These are phyloP conservation scores for Juglanconis sp. DNA, from an alignment of 2,329 filamentous ascomycete species.

Conservation along the genomic window DNA sequence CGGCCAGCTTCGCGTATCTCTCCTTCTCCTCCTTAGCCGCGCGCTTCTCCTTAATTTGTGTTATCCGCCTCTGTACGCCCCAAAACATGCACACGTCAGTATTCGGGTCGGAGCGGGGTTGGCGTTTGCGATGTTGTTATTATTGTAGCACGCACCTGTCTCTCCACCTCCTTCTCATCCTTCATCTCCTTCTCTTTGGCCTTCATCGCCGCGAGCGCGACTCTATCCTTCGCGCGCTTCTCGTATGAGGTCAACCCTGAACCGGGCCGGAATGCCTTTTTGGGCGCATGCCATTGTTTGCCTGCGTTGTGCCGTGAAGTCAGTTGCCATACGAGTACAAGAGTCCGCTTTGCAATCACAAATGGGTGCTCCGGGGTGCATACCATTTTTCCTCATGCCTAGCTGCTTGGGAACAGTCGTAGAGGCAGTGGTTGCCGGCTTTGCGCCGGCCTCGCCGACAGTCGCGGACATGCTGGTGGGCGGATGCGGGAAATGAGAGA, in stretches of 20 bases:
- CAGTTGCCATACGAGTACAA: not conserved
- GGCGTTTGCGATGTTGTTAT: not conserved
- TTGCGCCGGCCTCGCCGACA: slow-evolving; percentile 29
- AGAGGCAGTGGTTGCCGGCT: slow-evolving; percentile 27
- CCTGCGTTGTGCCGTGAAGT: slow-evolving; percentile 53
- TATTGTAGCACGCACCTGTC: slow-evolving; percentile 58
- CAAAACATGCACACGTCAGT: slow-evolving; percentile 14
- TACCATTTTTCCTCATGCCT: slow-evolving; percentile 85
- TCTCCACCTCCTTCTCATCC: slow-evolving; percentile 87
- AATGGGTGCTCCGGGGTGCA: slow-evolving; percentile 19
- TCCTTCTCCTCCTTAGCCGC: slow-evolving; percentile 90
- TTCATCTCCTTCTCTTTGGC: slow-evolving; percentile 94
- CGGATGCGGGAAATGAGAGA: slow-evolving; percentile 3
- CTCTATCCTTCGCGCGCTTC: slow-evolving; percentile 69
- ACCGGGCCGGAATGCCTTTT: slow-evolving; percentile 80
- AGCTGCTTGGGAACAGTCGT: slow-evolving; percentile 32
- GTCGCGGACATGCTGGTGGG: slow-evolving; percentile 41
- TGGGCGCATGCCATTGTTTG: slow-evolving; percentile 88
- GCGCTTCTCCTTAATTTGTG: slow-evolving; percentile 79
- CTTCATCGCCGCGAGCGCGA: slow-evolving; percentile 73
- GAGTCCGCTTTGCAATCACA: not conserved
- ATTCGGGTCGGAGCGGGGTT: slow-evolving; percentile 6
- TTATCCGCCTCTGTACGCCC: slow-evolving; percentile 62
- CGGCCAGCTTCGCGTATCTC: slow-evolving; percentile 87
- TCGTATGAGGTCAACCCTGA: slow-evolving; percentile 76